phyloP scores from a whole-genome alignment of 176 grass and related monocot genomes.

The Zoysia japonica region DNA sequence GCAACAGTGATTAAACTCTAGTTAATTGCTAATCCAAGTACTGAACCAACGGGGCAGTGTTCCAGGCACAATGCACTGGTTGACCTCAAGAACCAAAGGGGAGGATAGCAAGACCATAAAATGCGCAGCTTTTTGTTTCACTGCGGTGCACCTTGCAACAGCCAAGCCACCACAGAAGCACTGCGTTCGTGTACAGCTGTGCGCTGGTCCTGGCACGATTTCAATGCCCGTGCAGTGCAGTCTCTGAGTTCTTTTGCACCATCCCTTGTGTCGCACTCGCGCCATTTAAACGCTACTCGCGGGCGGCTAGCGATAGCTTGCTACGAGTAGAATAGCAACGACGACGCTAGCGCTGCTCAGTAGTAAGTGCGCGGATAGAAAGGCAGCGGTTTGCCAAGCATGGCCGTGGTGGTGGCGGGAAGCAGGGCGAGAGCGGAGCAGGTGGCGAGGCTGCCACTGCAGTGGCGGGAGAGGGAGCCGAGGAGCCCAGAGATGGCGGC shows the following conservation, averaged over 20 bases:
- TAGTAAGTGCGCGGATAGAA: neutral
- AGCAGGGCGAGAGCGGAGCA: constrained; percentile 28
- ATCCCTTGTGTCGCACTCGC: constrained; percentile 57
- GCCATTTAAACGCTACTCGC: constrained; percentile 36
- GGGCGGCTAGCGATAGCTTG: neutral
- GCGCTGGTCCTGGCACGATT: constrained; percentile 41
- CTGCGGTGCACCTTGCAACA: neutral
- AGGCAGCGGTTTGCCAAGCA: neutral
- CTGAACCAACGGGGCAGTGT: neutral
- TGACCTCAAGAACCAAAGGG: constrained; percentile 24
- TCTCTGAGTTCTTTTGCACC: constrained; percentile 44
- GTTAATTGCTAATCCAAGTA: neutral
- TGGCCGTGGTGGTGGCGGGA: constrained; percentile 33
- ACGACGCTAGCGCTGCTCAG: constrained; percentile 21
- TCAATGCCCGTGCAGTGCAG: constrained; percentile 35
- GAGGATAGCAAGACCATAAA: neutral
- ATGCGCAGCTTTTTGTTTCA: neutral
- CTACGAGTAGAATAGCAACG: neutral
- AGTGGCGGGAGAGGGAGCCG: constrained; percentile 52
- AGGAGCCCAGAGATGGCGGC: constrained; percentile 50
- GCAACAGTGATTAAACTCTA: neutral
- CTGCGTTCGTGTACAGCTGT: neutral
- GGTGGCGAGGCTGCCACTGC: constrained; percentile 10
- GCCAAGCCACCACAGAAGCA: neutral
- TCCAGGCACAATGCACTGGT: constrained; percentile 9